Conservation (phyloP, 208 protist genomes). For the Vickermania spadyakhi region DNA sequence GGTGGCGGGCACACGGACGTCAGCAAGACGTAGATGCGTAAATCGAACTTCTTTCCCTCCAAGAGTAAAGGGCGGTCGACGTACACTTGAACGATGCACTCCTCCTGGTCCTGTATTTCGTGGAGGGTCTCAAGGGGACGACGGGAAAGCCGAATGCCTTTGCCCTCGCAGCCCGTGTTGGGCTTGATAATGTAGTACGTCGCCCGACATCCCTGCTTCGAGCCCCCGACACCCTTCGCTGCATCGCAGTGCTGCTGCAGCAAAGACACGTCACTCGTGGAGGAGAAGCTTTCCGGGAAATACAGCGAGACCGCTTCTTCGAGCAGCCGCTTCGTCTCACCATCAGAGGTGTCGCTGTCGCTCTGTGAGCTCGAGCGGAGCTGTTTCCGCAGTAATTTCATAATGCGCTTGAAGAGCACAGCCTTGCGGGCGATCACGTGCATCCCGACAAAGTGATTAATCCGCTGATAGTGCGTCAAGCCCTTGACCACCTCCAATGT, state of each 20-base stretch:
- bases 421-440: conserved; percentile 85
- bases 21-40: conserved; percentile 91
- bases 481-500: conserved; percentile 33
- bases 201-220: too few species aligned
- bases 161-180: conserved; percentile 72
- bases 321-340: conserved; percentile 2
- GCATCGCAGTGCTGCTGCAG: conserved; percentile 7
- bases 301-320: conserved; percentile 31
- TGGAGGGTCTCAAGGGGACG: conserved; percentile 38
- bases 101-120: conserved; percentile 14
- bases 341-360: neutral
- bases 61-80: conserved; percentile 85
- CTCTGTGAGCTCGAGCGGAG: neutral
- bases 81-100: conserved; percentile 83
- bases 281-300: conserved; percentile 10
- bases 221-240: neutral
- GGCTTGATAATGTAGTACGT: conserved; percentile 83
- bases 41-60: conserved; percentile 90
- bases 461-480: conserved; percentile 58
- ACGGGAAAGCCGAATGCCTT: conserved; percentile 63
- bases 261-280: conserved; percentile 6
- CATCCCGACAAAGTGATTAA: conserved; percentile 94
- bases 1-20: conserved; percentile 16
- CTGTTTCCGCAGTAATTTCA: conserved; percentile 29
- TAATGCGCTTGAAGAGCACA: conserved; percentile 77